Percentiles rank a stretch among this genome's conserved stretches.
Conservation (phyloP, 352 stramenopile species). For the Phytopythium montanum region DNA sequence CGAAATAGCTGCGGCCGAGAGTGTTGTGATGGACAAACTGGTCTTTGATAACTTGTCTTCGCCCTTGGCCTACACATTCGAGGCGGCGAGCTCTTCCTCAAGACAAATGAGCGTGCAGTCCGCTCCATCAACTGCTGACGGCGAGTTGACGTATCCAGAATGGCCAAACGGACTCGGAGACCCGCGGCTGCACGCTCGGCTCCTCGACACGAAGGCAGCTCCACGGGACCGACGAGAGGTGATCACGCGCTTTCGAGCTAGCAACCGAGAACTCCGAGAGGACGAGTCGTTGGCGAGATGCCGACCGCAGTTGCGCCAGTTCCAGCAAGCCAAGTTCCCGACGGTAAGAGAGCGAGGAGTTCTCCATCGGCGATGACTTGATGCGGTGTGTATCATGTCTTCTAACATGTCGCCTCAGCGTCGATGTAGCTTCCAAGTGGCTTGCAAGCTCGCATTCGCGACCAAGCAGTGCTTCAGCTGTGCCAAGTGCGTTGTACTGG, state of each 20-base stretch:
- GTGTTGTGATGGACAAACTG: not conserved
- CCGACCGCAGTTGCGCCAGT: constrained; percentile 20
- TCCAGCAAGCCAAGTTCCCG: constrained; percentile 17
- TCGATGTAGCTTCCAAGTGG: constrained; percentile 54
- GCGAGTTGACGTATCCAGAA: constrained; percentile 39
- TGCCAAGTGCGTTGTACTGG: constrained; percentile 35
- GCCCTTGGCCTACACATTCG: no score
- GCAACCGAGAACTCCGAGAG: constrained; percentile 3
- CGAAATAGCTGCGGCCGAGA: not conserved
- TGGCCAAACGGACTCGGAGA: constrained; percentile 57
- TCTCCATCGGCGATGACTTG: not conserved
- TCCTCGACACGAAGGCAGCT: not conserved
- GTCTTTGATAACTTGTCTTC: not conserved
- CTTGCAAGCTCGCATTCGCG: constrained; percentile 35
- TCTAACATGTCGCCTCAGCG: constrained; percentile 13
- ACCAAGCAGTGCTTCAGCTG: constrained; percentile 70
- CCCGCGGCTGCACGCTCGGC: constrained; percentile 17
- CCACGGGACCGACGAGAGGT: constrained; percentile 26
- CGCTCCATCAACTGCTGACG: constrained; percentile 1
- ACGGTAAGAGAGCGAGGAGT: constrained; percentile 4
- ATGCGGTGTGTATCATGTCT: not conserved
- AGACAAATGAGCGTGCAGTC: constrained; percentile 7
- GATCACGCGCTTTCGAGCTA: constrained; percentile 33
- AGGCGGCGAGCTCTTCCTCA: no score
- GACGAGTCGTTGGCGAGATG: constrained; percentile 12